Evolutionary conservation across 441 rosid species (phyloP), one percentile per base, ranked within the genome.

Genomic region (Breynia disticha): DNA sequence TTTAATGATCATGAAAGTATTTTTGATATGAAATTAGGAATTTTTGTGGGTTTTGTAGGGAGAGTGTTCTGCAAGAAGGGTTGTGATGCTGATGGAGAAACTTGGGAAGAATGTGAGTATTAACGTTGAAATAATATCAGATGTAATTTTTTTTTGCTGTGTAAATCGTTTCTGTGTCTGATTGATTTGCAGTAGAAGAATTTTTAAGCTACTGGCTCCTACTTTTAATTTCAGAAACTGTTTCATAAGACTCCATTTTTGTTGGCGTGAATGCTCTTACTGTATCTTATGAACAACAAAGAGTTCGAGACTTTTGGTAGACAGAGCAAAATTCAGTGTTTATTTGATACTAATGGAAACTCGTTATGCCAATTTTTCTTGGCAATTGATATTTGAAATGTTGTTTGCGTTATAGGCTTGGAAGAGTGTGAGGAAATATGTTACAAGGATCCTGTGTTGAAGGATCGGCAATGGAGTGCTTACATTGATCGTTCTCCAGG

Each of bases 21-120:
- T 14, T 56, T 59, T 18, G 39, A 32, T 52, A 19, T 48, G 16
- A 16, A 52, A 41, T 51, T 24, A 35, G 44, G 38, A 17, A 19
- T 45, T 61, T 38, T 15, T 1, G 4, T 52, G 52, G 54, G 5
- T 61, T 67, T 66, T 51, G 56, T 67, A 88, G 97, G 98, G 97
- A 84, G 97, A 66, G 94, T 91, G 16, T 91, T 91, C 63, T 91
- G 97, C 85, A 88, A 91, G 68, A 91, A 88, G 70, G 97, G 90
- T 7, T 91, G 98, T 56, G 78, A 69, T 52, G 60, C 91, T 7
- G 90, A 86, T 17, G 84, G 90, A 62, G 95, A 88, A 45, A 74
- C 94, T 21, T 91, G 86, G 84, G 97, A 88, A 73, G 95, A 91
- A 67, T 91, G 97, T 84, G 76, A 79, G 98, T 65, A 56, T 35